These are phyloP conservation scores for Epichloe scottii DNA, from an alignment of 2,329 filamentous ascomycete genomes.

Conservation along the genomic window DNA sequence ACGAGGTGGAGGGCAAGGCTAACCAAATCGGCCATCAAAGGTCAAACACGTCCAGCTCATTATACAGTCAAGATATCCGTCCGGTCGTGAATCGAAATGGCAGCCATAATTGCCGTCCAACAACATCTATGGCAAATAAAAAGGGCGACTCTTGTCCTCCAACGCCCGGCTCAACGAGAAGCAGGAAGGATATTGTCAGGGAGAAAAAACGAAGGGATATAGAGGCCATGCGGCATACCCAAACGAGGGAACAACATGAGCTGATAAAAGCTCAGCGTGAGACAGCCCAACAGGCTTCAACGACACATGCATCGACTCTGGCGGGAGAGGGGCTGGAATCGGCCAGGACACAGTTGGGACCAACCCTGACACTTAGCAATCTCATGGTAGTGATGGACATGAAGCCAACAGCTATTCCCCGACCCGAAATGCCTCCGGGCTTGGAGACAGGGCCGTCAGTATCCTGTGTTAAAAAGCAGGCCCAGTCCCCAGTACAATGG, in stretches of 20 bases:
- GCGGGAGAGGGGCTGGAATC: neutral
- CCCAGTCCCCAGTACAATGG: neutral
- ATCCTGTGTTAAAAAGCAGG: neutral
- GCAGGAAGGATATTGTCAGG: slow-evolving; percentile 25
- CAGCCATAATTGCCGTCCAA: neutral
- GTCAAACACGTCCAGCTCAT: neutral
- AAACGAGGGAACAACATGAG: slow-evolving; percentile 11
- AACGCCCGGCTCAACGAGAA: slow-evolving; percentile 14
- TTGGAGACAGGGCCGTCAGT: neutral
- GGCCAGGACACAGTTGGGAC: neutral
- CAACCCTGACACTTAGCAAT: slow-evolving; percentile 16
- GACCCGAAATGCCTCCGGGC: neutral
- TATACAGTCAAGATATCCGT: neutral
- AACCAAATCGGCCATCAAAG: neutral
- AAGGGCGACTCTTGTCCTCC: slow-evolving; percentile 9
- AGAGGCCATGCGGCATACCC: slow-evolving; percentile 17
- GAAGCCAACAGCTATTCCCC: slow-evolving; percentile 16
- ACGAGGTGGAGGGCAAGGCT: neutral
- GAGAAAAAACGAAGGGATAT: slow-evolving; percentile 29
- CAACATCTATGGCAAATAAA: slow-evolving; percentile 5
- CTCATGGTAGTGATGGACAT: slow-evolving; percentile 29
- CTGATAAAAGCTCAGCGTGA: neutral
- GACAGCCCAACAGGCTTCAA: neutral
- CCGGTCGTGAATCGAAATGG: neutral
- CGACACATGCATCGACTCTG: neutral